Evolutionary conservation across 2,329 filamentous ascomycete species (phyloP).

Genomic region (Fusarium clavum): DNA sequence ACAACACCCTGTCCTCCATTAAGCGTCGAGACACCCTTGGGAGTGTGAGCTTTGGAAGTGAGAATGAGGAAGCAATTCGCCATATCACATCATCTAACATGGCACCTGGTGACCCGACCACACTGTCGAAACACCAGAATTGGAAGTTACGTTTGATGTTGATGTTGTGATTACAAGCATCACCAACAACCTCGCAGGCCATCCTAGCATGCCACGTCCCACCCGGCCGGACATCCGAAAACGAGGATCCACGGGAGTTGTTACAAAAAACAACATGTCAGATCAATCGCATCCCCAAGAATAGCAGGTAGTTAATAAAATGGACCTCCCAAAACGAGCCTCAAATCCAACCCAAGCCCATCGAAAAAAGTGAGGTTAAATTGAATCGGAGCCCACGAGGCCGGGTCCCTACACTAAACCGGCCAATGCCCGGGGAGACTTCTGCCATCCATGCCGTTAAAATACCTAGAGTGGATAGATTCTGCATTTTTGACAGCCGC

Average conservation of each 20-base stretch:
- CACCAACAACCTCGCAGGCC: background rate
- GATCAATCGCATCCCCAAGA: background rate
- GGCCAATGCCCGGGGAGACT: conserved; percentile 30
- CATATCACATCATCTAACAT: conserved; percentile 25
- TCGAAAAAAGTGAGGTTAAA: conserved; percentile 2
- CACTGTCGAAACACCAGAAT: background rate
- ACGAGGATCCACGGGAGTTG: background rate
- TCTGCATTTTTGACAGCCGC: background rate
- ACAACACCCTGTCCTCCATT: background rate
- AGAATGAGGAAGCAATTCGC: background rate
- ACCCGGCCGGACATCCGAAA: background rate
- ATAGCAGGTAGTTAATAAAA: conserved; percentile 31
- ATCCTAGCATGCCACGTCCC: no score
- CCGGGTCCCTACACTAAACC: conserved; percentile 16
- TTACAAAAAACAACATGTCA: conserved; percentile 4
- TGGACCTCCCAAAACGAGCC: background rate
- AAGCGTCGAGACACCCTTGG: conserved; percentile 7
- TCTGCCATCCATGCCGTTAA: conserved; percentile 8
- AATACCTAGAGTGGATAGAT: conserved; percentile 34
- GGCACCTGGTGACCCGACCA: background rate
- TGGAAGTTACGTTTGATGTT: conserved; percentile 7
- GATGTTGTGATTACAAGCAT: conserved; percentile 12
- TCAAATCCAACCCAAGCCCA: conserved; percentile 11
- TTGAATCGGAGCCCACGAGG: conserved; percentile 17
- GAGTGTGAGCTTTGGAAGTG: background rate